Evolutionary conservation across 768 basidiomycete genomes (phyloP).

Genomic region (Suillus fuscotomentosus): DNA sequence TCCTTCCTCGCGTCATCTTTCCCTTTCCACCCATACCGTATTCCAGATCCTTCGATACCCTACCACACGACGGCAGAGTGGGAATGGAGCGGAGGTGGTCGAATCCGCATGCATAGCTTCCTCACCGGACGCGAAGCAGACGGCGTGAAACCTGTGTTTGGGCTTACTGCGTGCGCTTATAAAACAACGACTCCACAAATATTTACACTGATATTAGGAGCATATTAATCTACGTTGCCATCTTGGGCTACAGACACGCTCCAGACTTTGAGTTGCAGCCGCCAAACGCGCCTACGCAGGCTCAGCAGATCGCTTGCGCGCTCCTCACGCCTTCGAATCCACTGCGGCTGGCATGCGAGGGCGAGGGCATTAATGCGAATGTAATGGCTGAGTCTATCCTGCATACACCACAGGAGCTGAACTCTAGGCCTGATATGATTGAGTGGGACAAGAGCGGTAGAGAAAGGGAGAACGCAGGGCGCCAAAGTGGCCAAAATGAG

Average conservation of each 20-base stretch:
- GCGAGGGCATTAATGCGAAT: constrained; percentile 24
- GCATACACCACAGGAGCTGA: constrained; percentile 6
- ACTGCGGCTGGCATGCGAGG: constrained; percentile 23
- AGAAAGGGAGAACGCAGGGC: not conserved
- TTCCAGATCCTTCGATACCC: constrained; percentile 43
- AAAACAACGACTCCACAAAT: not conserved
- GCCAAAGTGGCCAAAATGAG: not conserved
- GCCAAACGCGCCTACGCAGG: constrained; percentile 38
- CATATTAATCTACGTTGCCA: constrained; percentile 51
- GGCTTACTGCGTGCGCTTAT: constrained; percentile 68
- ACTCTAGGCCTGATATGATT: constrained; percentile 10
- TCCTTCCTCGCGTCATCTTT: constrained; percentile 66
- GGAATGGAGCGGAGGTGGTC: constrained; percentile 38
- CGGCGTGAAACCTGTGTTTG: constrained; percentile 87
- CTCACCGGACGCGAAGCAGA: constrained; percentile 83
- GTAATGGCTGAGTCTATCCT: constrained; percentile 16
- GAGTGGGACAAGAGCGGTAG: constrained; percentile 20
- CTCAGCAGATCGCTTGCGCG: constrained; percentile 43
- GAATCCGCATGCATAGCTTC: constrained; percentile 67
- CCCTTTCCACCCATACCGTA: constrained; percentile 54
- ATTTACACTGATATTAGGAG: constrained; percentile 30
- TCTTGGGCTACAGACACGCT: constrained; percentile 43
- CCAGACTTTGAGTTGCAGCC: constrained; percentile 48
- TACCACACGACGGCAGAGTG: constrained; percentile 69
- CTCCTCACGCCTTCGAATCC: constrained; percentile 30